phyloP scores from a whole-genome alignment of 192 early-diverging fungal genomes.

The Backusella morwellensis region DNA sequence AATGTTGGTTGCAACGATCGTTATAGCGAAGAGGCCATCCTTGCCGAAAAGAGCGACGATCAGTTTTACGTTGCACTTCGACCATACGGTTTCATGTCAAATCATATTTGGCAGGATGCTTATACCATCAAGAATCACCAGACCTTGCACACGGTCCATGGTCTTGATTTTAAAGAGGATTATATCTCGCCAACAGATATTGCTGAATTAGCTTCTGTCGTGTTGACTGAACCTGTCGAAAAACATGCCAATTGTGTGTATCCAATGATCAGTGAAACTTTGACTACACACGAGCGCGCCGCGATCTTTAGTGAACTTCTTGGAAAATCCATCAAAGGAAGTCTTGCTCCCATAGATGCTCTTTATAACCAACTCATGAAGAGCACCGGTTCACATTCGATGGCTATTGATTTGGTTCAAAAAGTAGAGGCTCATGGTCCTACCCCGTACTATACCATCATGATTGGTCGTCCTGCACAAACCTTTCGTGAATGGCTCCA shows the following conservation, averaged over 20 bases:
- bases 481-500: neutral
- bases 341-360: neutral
- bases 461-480: neutral
- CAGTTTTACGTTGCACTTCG: slow-evolving; percentile 19
- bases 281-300: too few relatives aligned
- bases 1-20: neutral
- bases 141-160: too few relatives aligned
- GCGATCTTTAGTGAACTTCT: slow-evolving; percentile 1
- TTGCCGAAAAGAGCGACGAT: neutral
- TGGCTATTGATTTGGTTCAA: neutral
- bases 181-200: too few relatives aligned
- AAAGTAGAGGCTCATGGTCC: neutral
- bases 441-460: neutral
- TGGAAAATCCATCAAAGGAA: slow-evolving; percentile 4
- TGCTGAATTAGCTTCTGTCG: too few relatives aligned
- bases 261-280: too few relatives aligned
- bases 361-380: neutral
- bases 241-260: too few relatives aligned
- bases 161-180: neutral
- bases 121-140: neutral
- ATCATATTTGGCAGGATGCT: neutral
- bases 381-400: neutral
- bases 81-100: slow-evolving; percentile 13
- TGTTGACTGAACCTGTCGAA: too few relatives aligned
- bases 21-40: neutral